A percentile compares a stretch with the other conserved stretches of the same genome.
These are phyloP conservation scores for Hypomontagnella monticulosa DNA, from an alignment of 495 filamentous ascomycete species.

Conservation along the genomic window DNA sequence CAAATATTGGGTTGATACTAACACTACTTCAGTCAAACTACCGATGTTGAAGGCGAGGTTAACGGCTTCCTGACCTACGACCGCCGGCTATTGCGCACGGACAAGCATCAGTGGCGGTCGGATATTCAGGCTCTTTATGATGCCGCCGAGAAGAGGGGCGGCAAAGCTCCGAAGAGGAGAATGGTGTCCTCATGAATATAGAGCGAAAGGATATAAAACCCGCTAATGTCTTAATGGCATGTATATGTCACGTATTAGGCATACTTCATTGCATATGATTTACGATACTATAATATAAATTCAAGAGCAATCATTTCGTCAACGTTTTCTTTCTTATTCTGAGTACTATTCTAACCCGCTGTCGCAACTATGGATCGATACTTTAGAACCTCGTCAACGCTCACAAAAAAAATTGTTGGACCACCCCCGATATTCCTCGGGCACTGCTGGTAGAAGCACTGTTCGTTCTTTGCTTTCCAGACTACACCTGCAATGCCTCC, in stretches of 20 bases:
- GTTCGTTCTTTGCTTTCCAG: no score
- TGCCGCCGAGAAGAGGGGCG: constrained; percentile 52
- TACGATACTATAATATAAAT: background rate
- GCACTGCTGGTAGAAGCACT: no score
- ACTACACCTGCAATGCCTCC: no score
- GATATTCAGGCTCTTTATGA: constrained; percentile 69
- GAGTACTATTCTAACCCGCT: no score
- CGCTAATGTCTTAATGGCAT: no score
- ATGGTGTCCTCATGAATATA: background rate
- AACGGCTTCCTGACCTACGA: constrained; percentile 77
- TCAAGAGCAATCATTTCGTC: background rate
- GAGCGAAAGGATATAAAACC: no score
- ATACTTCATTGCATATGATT: constrained; percentile 1
- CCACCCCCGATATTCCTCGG: no score
- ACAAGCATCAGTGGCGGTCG: constrained; percentile 65
- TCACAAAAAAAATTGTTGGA: no score
- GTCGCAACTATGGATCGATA: no score
- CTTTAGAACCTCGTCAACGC: no score
- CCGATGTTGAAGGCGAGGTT: constrained; percentile 78
- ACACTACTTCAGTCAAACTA: constrained; percentile 64
- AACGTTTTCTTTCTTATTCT: no score
- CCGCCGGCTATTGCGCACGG: constrained; percentile 61
- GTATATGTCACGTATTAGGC: background rate
- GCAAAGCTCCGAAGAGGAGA: constrained; percentile 28
- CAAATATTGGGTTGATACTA: background rate